Percentiles rank a stretch among this genome's conserved stretches.
Evolutionary conservation across 148 eudicot species (phyloP).

Genomic region (Spergularia bocconei): DNA sequence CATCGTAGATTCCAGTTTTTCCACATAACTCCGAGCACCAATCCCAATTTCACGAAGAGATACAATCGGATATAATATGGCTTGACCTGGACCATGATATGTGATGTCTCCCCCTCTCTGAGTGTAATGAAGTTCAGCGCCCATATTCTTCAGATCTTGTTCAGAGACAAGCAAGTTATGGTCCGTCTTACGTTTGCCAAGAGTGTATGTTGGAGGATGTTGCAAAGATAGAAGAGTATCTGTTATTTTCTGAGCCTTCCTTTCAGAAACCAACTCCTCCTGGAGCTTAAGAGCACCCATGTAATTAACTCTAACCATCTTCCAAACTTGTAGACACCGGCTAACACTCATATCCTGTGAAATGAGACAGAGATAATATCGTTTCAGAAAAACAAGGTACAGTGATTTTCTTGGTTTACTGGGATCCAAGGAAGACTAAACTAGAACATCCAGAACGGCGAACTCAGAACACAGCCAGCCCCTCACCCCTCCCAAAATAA

Average conservation of each 20-base stretch:
- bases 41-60: constrained; percentile 72
- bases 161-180: constrained; percentile 69
- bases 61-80: constrained; percentile 70
- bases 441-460: neutral
- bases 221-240: constrained; percentile 72
- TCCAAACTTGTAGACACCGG: constrained; percentile 69
- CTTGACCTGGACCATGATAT: constrained; percentile 85
- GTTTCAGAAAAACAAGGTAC: too few species aligned
- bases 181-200: constrained; percentile 83
- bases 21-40: constrained; percentile 85
- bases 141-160: constrained; percentile 56
- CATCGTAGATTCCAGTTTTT: constrained; percentile 81
- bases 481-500: too few species aligned
- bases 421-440: neutral
- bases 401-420: too few species aligned
- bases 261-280: constrained; percentile 62
- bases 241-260: constrained; percentile 50
- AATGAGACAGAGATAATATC: neutral
- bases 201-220: constrained; percentile 89
- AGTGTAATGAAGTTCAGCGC: constrained; percentile 88
- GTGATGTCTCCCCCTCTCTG: constrained; percentile 91
- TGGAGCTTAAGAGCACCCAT: constrained; percentile 75
- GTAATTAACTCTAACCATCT: constrained; percentile 74
- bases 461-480: neutral
- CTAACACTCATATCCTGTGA: constrained; percentile 53